Base-by-base conservation (phyloP, 2,329 filamentous ascomycete genomes). In the Aureobasidium sp. region DNA sequence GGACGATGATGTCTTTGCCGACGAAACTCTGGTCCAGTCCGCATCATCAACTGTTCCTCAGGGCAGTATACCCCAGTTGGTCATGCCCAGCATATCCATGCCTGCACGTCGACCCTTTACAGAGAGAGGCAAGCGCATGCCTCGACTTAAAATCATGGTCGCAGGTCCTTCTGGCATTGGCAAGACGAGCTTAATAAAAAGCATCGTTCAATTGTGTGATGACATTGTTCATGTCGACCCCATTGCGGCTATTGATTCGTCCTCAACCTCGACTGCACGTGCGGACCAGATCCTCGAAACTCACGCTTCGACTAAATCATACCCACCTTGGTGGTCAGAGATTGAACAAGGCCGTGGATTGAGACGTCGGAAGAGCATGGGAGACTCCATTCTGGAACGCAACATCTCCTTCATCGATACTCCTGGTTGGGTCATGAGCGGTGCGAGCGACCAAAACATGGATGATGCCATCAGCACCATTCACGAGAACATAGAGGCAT, bases 51-150 rank as follows among this genome's bases (percentile, higher is more conserved):
- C 39, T 11, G 60, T 68, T 65, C 29, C 68, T 67, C 58, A 63
- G 65, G 48, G 80, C 79, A 45, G 47, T 34, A 70, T 77, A 44
- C 88, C 88, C 27, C 92, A 97, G 74, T 82, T 99, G n/a, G 90
- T 99, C 64, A 99, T 99, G 94, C 94, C 94, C 5, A 96, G 91
- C 70, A 87, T 99, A 69, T 87, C 85, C 65, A 94, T 99, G 84
- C 93, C 94, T 3, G 89, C 85, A 64, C 86, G 94, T 55, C 83
- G 91, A 57, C 92, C 92, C 0, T 97, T 97, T 73, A 97, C 94
- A 0, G 85, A 89, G n/a, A 83, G 84, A 51, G 94, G 94, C 17
- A 93, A 88, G 76, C 82, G 82, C 37, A 83, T 97, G 72, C 93
- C 93, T 1, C 87, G 90, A 68, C 79, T 97, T 61, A 97, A 96